These are phyloP conservation scores for Ampelomyces quisqualis DNA, from an alignment of 2,329 filamentous ascomycete genomes.

Conservation along the genomic window DNA sequence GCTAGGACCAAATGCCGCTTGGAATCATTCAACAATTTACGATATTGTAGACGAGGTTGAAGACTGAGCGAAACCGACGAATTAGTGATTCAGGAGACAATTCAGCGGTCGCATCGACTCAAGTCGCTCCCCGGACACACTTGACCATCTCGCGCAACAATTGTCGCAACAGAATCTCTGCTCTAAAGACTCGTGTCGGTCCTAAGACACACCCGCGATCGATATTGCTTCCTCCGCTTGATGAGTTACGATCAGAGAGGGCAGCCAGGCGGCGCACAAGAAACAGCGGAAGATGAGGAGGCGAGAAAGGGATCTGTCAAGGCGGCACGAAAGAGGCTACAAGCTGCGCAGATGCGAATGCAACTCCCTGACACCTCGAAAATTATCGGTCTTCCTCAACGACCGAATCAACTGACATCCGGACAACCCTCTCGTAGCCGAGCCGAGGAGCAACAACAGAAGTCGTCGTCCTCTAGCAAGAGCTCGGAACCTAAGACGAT, in stretches of 20 bases:
- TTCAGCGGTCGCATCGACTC: too few species aligned
- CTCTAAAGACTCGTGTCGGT: conserved; percentile 33
- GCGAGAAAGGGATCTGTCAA: conserved; percentile 41
- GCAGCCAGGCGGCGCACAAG: conserved; percentile 33
- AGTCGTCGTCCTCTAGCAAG: conserved; percentile 16
- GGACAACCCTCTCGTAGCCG: conserved; percentile 22
- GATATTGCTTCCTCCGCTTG: conserved; percentile 31
- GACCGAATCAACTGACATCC: conserved; percentile 39
- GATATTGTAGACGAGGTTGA: conserved; percentile 4
- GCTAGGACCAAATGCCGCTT: conserved; percentile 11
- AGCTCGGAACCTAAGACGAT: conserved; percentile 15
- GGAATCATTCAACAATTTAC: conserved; percentile 2
- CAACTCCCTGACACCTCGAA: conserved; percentile 35
- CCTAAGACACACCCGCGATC: conserved; percentile 33
- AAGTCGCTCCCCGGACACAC: not conserved
- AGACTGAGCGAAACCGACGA: too few species aligned
- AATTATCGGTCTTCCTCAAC: conserved; percentile 39
- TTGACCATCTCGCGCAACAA: not conserved
- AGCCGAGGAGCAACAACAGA: conserved; percentile 6
- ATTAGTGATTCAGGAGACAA: too few species aligned
- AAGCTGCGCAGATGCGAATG: conserved; percentile 31
- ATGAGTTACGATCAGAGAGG: conserved; percentile 44
- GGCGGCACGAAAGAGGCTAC: conserved; percentile 40
- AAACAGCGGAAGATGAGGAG: conserved; percentile 22
- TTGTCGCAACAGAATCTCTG: not conserved